Percentiles rank a stretch among this genome's conserved stretches.
phyloP scores from a whole-genome alignment of 768 basidiomycete species.

The Suillus americanus region DNA sequence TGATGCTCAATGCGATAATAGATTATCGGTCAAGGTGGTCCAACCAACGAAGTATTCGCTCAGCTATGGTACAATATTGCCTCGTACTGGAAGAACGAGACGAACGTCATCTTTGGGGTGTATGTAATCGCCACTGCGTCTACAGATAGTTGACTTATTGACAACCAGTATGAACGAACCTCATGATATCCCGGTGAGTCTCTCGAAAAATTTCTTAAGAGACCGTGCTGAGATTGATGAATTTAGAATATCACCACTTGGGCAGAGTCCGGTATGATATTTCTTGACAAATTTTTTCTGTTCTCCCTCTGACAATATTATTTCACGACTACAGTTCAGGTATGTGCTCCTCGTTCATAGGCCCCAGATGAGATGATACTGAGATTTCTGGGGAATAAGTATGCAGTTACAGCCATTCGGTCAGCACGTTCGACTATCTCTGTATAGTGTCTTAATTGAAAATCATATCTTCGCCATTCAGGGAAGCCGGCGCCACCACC shows the following conservation, averaged over 20 bases:
- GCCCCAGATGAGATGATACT: neutral
- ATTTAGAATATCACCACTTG: constrained; percentile 40
- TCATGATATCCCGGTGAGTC: constrained; percentile 47
- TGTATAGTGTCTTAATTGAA: neutral
- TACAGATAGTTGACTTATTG: neutral
- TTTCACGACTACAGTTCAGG: neutral
- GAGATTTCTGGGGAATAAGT: constrained; percentile 39
- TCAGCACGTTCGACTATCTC: constrained; percentile 39
- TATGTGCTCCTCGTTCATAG: neutral
- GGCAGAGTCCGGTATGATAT: constrained; percentile 36
- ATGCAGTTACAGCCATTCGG: constrained; percentile 61
- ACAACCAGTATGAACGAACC: constrained; percentile 59
- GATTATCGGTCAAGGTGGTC: constrained; percentile 66
- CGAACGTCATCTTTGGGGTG: constrained; percentile 49
- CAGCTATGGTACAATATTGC: constrained; percentile 55
- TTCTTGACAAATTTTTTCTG: too few relatives aligned
- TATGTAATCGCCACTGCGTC: constrained; percentile 23
- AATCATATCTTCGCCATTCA: neutral
- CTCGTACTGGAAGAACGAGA: constrained; percentile 41
- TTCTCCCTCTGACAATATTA: neutral
- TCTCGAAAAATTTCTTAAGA: neutral
- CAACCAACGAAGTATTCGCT: constrained; percentile 53
- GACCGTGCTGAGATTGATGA: neutral
- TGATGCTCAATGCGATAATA: constrained; percentile 9
- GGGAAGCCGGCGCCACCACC: constrained; percentile 40